A percentile compares a stretch with the other conserved stretches of the same genome.
Evolutionary conservation across 2,329 filamentous ascomycete species (phyloP).

Genomic region (Pseudogymnoascus sp.): DNA sequence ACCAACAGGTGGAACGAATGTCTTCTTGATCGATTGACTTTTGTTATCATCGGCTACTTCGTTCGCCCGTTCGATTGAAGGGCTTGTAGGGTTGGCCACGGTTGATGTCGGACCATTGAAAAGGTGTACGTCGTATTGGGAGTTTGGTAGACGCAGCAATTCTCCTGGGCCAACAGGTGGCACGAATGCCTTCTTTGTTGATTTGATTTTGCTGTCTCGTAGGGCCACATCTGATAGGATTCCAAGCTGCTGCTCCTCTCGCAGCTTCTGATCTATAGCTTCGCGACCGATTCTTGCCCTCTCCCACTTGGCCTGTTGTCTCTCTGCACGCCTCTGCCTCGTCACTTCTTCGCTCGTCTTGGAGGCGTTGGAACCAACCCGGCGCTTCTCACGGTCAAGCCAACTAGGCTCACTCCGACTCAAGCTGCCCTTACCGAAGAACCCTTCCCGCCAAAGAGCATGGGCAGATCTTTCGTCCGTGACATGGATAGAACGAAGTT

Average conservation of each 20-base stretch:
- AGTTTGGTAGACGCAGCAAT: constrained; percentile 49
- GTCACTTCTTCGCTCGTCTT: constrained; percentile 80
- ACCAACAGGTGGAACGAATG: constrained; percentile 19
- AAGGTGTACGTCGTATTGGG: constrained; percentile 31
- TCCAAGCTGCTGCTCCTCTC: constrained; percentile 37
- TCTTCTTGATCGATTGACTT: constrained; percentile 2
- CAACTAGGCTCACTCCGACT: constrained; percentile 94
- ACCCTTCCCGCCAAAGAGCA: constrained; percentile 90
- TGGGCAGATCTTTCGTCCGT: constrained; percentile 68
- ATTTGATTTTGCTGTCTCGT: background rate
- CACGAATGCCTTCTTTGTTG: background rate
- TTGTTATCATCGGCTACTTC: background rate
- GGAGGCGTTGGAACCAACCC: constrained; percentile 54
- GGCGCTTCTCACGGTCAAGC: constrained; percentile 74
- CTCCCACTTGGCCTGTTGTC: constrained; percentile 81
- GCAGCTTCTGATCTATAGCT: constrained; percentile 65
- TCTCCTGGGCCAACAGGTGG: constrained; percentile 28
- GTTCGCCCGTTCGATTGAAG: constrained; percentile 12
- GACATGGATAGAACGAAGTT: constrained; percentile 77
- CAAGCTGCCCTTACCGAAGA: constrained; percentile 89
- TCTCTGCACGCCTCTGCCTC: constrained; percentile 66
- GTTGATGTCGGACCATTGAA: background rate
- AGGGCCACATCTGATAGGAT: background rate
- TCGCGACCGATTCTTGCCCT: constrained; percentile 82
- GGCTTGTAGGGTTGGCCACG: constrained; percentile 7